Percentiles rank a stretch among this genome's conserved stretches.
These are phyloP conservation scores for Bryopsis sp. DNA, from an alignment of 139 green algal genomes.

Conservation along the genomic window DNA sequence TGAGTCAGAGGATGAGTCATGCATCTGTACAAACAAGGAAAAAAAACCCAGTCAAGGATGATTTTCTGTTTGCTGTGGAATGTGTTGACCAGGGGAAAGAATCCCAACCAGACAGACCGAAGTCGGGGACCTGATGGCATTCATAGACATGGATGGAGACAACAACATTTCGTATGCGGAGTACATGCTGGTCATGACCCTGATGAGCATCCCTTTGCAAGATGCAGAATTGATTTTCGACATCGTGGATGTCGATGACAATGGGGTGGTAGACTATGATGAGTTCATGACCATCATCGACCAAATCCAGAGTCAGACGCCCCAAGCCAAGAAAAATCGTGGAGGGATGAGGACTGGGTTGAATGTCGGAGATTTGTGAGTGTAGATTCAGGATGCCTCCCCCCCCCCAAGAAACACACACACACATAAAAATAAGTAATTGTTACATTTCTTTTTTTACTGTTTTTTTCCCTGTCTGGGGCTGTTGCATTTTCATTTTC, in stretches of 20 bases:
- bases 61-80: too few relatives aligned
- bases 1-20: too few relatives aligned
- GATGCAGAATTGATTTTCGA: constrained; percentile 50
- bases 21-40: too few relatives aligned
- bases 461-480: too few relatives aligned
- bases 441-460: too few relatives aligned
- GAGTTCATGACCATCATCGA: constrained; percentile 41
- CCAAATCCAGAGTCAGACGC: constrained; percentile 22
- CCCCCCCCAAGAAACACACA: too few relatives aligned
- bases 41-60: too few relatives aligned
- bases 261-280: constrained; percentile 32
- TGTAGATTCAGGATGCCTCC: too few relatives aligned
- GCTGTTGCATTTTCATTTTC: too few relatives aligned
- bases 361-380: constrained; percentile 18
- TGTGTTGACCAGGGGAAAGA: background rate
- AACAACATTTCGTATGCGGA: constrained; percentile 60
- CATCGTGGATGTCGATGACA: constrained; percentile 57
- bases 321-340: constrained; percentile 17
- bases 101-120: too few relatives aligned
- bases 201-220: constrained; percentile 48
- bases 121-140: constrained; percentile 34
- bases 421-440: too few relatives aligned
- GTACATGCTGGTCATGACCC: constrained; percentile 63
- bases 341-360: constrained; percentile 18
- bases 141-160: constrained; percentile 61